Percentiles rank a stretch among this genome's conserved stretches.
phyloP scores from a whole-genome alignment of 2,329 filamentous ascomycete species.

The Kalmusia sp. region DNA sequence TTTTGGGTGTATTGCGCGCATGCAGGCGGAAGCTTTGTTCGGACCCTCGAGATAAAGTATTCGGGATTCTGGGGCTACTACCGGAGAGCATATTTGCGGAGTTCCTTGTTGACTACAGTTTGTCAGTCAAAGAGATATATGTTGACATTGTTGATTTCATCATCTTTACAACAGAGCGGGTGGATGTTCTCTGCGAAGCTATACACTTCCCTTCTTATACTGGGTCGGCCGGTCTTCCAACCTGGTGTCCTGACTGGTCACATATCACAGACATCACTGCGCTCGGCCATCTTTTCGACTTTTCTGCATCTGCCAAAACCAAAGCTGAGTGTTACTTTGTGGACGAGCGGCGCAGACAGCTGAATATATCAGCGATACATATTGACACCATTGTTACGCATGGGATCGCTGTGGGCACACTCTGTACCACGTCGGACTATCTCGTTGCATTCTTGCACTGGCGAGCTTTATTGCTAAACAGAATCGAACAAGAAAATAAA shows the following conservation, averaged over 20 bases:
- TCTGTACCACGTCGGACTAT: conserved; percentile 36
- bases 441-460: conserved; percentile 49
- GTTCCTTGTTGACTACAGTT: conserved; percentile 40
- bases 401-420: conserved; percentile 37
- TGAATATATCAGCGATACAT: conserved; percentile 39
- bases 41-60: conserved; percentile 47
- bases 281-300: conserved; percentile 21
- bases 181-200: conserved; percentile 47
- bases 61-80: conserved; percentile 45
- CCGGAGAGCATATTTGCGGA: conserved; percentile 28
- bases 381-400: conserved; percentile 32
- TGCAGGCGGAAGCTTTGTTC: conserved; percentile 35
- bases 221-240: conserved; percentile 44
- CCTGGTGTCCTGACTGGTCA: too few relatives aligned
- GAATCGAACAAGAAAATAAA: conserved; percentile 7
- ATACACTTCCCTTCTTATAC: conserved; percentile 41
- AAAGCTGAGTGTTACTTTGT: conserved; percentile 27
- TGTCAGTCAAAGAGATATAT: conserved; percentile 43
- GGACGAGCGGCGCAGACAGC: conserved; percentile 30
- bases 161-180: conserved; percentile 23
- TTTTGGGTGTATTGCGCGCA: conserved; percentile 30
- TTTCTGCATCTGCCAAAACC: conserved; percentile 23
- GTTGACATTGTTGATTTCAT: conserved; percentile 44
- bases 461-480: conserved; percentile 34
- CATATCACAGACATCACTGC: conserved; percentile 20